phyloP scores from a whole-genome alignment of 2,329 filamentous ascomycete species.

The Apiospora sp. region DNA sequence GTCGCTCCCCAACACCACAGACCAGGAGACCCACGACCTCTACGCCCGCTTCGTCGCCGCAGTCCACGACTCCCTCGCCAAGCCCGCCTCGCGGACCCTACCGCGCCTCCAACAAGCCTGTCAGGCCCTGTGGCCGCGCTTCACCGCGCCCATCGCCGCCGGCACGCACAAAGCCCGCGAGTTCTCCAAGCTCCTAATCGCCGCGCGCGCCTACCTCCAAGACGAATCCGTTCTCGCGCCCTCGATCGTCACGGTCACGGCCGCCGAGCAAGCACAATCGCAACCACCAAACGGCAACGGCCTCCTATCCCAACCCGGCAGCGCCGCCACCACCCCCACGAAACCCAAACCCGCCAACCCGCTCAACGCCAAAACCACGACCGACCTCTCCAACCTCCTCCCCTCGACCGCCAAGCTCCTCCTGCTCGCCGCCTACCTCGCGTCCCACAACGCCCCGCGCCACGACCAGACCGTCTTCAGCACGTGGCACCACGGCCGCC shows the following conservation, averaged over 20 bases:
- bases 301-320: background rate
- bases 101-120: conserved; percentile 75
- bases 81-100: conserved; percentile 81
- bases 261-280: background rate
- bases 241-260: conserved; percentile 25
- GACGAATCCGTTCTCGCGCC: conserved; percentile 75
- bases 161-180: conserved; percentile 80
- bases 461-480: conserved; percentile 80
- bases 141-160: conserved; percentile 78
- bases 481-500: conserved; percentile 66
- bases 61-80: conserved; percentile 86
- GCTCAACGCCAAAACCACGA: conserved; percentile 30
- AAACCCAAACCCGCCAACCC: conserved; percentile 28
- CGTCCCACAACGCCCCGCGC: conserved; percentile 80
- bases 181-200: conserved; percentile 83
- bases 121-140: conserved; percentile 81
- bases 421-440: conserved; percentile 80
- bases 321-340: conserved; percentile 27
- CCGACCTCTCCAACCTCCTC: conserved; percentile 64
- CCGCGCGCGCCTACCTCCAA: conserved; percentile 73
- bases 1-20: conserved; percentile 57
- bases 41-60: conserved; percentile 84
- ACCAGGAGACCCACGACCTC: conserved; percentile 68
- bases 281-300: background rate
- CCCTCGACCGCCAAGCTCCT: conserved; percentile 78